Conservation (phyloP, 148 eudicot genomes). For the Persicaria tinctoria region DNA sequence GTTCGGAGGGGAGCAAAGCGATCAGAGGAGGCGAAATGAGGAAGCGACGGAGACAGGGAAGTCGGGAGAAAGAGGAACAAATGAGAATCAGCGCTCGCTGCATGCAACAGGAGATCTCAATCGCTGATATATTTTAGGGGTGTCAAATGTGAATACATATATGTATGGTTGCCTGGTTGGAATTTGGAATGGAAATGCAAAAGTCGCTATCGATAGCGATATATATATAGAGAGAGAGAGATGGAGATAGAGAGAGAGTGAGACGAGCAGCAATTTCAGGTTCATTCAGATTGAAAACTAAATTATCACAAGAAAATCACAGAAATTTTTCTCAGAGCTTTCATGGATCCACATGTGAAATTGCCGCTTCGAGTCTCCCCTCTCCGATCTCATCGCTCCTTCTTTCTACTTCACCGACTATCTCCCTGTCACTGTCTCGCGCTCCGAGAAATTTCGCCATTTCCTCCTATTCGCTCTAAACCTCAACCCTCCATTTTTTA, state of each 20-base stretch:
- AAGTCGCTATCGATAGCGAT: not conserved
- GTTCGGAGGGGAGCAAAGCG: too few species aligned
- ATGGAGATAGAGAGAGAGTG: not conserved
- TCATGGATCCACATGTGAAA: too few species aligned
- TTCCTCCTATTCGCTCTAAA: not conserved
- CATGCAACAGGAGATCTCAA: not conserved
- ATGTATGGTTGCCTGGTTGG: not conserved
- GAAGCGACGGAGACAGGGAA: not conserved
- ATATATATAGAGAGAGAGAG: too few species aligned
- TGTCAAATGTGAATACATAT: not conserved
- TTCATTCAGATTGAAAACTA: too few species aligned
- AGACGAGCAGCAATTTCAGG: too few species aligned
- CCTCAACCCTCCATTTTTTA: conserved; percentile 5
- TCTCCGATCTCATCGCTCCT: too few species aligned
- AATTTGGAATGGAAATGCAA: not conserved
- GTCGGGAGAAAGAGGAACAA: not conserved
- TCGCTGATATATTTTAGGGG: not conserved
- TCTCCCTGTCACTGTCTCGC: too few species aligned
- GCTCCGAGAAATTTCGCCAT: not conserved
- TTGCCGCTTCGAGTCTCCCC: too few species aligned
- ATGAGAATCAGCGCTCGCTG: not conserved
- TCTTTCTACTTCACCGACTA: not conserved
- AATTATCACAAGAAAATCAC: too few species aligned
- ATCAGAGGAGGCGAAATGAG: too few species aligned
- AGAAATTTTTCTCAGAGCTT: too few species aligned